Evolutionary conservation across 495 filamentous ascomycete species (phyloP).

Genomic region (Neurospora discreta): DNA sequence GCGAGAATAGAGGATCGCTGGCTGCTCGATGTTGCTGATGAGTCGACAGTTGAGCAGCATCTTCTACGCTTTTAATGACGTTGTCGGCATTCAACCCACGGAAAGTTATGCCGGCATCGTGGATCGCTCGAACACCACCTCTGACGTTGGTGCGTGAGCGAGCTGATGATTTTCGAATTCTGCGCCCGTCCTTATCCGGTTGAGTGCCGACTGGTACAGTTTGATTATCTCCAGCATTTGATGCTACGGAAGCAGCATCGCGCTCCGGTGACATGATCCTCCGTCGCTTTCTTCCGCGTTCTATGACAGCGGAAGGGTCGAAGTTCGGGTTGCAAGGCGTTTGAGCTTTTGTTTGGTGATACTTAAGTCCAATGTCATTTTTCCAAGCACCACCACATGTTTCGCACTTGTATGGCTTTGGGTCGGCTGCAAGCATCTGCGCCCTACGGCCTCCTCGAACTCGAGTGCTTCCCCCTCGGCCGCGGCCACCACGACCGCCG

Average conservation of each 20-base stretch:
- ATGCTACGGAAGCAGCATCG: slow-evolving; percentile 14
- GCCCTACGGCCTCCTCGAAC: slow-evolving; percentile 11
- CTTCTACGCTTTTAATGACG: neutral
- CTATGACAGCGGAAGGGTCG: slow-evolving; percentile 18
- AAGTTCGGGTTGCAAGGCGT: slow-evolving; percentile 40
- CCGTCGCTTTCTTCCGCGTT: slow-evolving; percentile 15
- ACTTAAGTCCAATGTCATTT: slow-evolving; percentile 41
- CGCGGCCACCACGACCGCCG: slow-evolving; percentile 8
- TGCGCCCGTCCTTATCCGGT: slow-evolving; percentile 2
- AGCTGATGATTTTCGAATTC: slow-evolving; percentile 1
- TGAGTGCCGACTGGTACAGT: slow-evolving; percentile 11
- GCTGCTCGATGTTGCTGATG: neutral
- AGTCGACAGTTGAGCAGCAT: neutral
- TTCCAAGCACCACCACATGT: slow-evolving; percentile 40
- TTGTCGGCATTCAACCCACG: neutral
- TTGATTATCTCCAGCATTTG: slow-evolving; percentile 29
- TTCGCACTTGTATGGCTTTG: slow-evolving; percentile 29
- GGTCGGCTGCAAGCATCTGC: slow-evolving; percentile 1
- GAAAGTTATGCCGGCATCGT: neutral
- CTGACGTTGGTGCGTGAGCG: neutral
- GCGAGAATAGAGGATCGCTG: neutral
- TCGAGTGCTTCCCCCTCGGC: slow-evolving; percentile 7
- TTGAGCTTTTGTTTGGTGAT: slow-evolving; percentile 38
- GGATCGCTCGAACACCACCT: neutral
- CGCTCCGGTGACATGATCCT: slow-evolving; percentile 9